Base-by-base conservation (phyloP, 2,329 filamentous ascomycete genomes). In the Drechslerella dactyloides region DNA sequence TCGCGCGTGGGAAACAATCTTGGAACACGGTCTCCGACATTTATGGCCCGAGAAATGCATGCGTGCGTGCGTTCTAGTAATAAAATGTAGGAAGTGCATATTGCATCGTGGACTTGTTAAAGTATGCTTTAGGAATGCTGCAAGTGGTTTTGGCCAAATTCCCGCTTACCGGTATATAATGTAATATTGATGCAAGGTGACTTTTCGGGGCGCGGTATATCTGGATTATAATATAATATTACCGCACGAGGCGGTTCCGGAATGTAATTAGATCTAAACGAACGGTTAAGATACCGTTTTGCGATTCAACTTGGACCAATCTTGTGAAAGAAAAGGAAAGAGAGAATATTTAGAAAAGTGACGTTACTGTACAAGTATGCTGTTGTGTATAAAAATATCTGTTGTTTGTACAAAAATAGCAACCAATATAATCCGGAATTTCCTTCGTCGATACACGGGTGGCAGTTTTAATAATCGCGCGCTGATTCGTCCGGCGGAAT, bases 151-250 rank as follows among this genome's bases (percentile, higher is more conserved):
- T 3, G 27, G 3, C 27, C 3, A 33, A 33, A 33, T 33, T 33
- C 27, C 27, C 27, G 27, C 27, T 33, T 33, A 33, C 27, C 27
- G 27, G 27, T 33, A 33, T 33, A 33, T 33, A 33, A 33, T 33
- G 27, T 42, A 17, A 42, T 42, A 15, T 15, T 42, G 3, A 42
- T 42, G 44, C 21, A 48, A 48, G 44, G 44, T 48, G 44, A 48
- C 44, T 48, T 42, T 13, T 42, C 15, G 11, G n/a, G 3, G n/a
- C n/a, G n/a, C 15, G 4, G 15, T 17, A 19, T 48, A 19, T 5
- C 19, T 23, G n/a, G 11, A 48, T 5, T 19, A 11, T 17, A 48
- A 5, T 19, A 48, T 5, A 5, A 11, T 17, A 48, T 19, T 19
- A 6, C 13, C 21, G 17, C 44, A 21, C 19, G 19, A 48, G 19